Conservation (phyloP, 768 basidiomycete species). For the Mycena epipterygia region DNA sequence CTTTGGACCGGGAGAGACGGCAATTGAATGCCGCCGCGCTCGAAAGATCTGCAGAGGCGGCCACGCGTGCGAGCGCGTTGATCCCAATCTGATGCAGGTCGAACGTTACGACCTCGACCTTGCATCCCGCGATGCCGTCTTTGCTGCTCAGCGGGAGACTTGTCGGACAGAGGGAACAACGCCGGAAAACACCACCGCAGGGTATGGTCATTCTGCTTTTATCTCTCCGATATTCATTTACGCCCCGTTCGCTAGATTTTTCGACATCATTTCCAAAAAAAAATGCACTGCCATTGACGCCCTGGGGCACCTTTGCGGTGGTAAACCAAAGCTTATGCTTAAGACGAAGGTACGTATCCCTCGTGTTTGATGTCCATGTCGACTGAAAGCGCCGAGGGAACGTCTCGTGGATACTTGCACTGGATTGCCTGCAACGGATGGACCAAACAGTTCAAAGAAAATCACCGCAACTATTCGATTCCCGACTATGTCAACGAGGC, state of each 20-base stretch:
- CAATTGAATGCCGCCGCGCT: conserved; percentile 1
- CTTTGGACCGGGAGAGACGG: background rate
- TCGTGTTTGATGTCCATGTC: background rate
- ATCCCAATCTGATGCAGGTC: background rate
- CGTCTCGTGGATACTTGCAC: background rate
- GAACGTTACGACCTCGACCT: background rate
- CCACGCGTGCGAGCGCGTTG: background rate
- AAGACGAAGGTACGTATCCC: background rate
- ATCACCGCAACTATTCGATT: background rate
- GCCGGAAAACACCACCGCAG: background rate
- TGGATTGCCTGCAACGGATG: conserved; percentile 3
- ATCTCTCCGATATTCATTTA: fast-evolving
- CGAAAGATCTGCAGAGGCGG: background rate
- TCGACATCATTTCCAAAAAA: background rate
- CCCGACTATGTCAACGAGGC: background rate
- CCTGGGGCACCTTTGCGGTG: background rate
- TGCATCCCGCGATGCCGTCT: background rate
- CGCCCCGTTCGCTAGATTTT: background rate
- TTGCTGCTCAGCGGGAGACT: conserved; percentile 6
- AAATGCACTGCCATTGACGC: background rate
- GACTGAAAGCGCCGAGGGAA: background rate
- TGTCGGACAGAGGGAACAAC: background rate
- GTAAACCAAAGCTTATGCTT: background rate
- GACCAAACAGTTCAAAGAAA: background rate
- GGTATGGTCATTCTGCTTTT: background rate